A percentile compares a stretch with the other conserved stretches of the same genome.
These are phyloP conservation scores for Triangularia setosa DNA, from an alignment of 2,329 filamentous ascomycete genomes.

Conservation along the genomic window DNA sequence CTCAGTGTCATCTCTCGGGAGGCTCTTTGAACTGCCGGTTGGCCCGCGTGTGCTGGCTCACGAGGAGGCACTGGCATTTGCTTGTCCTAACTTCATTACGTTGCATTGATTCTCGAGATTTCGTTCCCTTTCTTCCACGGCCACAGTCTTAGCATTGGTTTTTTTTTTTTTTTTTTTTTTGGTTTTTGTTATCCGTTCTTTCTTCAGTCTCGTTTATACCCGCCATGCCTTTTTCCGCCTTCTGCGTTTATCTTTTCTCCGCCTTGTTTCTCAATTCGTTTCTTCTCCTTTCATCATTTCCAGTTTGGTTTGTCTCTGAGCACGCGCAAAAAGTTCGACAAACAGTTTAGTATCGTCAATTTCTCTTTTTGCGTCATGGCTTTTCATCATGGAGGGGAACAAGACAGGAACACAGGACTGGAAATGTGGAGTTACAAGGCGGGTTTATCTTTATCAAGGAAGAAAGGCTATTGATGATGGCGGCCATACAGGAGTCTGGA, in stretches of 20 bases:
- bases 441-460: not conserved
- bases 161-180: not conserved
- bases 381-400: not conserved
- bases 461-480: too few species aligned
- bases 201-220: not conserved
- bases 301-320: not conserved
- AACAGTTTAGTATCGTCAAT: not conserved
- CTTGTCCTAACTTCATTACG: not conserved
- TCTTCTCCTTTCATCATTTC: not conserved
- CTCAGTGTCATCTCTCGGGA: too few species aligned
- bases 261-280: not conserved
- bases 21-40: not conserved
- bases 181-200: not conserved
- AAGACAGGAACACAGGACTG: not conserved
- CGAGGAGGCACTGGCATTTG: not conserved
- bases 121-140: not conserved
- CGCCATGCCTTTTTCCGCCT: not conserved
- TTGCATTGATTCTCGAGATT: not conserved
- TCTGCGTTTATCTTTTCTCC: not conserved
- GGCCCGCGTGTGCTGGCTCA: not conserved
- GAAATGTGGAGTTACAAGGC: not conserved
- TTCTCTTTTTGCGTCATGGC: not conserved
- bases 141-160: not conserved
- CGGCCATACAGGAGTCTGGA: too few species aligned
- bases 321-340: not conserved